phyloP scores from a whole-genome alignment of 139 green algal species.

The Astrephomene gubernaculifera region DNA sequence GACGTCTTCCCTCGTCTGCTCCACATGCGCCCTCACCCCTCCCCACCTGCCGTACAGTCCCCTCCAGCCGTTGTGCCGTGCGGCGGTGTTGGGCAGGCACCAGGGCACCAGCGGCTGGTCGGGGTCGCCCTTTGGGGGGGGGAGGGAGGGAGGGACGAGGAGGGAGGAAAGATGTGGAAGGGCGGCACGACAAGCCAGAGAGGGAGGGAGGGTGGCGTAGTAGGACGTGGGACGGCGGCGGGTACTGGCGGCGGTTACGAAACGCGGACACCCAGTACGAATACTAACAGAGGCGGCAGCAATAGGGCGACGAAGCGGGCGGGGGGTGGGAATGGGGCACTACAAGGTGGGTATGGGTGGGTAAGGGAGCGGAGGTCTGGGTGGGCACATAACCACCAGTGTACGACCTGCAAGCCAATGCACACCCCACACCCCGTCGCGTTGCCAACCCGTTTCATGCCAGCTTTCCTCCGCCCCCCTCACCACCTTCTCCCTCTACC shows the following conservation, averaged over 20 bases:
- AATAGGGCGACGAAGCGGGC: too few relatives aligned
- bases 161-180: not conserved
- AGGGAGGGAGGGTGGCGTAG: not conserved
- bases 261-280: too few relatives aligned
- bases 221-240: too few relatives aligned
- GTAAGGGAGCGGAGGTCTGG: not conserved
- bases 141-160: not conserved
- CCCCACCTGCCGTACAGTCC: slow-evolving; percentile 87
- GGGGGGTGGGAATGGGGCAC: not conserved
- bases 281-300: too few relatives aligned
- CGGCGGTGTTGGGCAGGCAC: slow-evolving; percentile 97
- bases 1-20: not conserved
- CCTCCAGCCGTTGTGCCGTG: slow-evolving; percentile 96
- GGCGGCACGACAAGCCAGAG: too few relatives aligned
- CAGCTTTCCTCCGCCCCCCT: too few relatives aligned
- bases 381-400: not conserved
- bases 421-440: too few relatives aligned
- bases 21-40: too few relatives aligned
- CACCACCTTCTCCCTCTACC: not conserved
- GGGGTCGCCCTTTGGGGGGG: slow-evolving; percentile 68
- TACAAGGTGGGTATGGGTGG: not conserved
- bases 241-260: too few relatives aligned
- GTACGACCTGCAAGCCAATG: not conserved
- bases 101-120: slow-evolving; percentile 93
- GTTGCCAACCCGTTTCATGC: too few relatives aligned